Base-by-base conservation (phyloP, 441 rosid species). In the Erysimum pusillum region DNA sequence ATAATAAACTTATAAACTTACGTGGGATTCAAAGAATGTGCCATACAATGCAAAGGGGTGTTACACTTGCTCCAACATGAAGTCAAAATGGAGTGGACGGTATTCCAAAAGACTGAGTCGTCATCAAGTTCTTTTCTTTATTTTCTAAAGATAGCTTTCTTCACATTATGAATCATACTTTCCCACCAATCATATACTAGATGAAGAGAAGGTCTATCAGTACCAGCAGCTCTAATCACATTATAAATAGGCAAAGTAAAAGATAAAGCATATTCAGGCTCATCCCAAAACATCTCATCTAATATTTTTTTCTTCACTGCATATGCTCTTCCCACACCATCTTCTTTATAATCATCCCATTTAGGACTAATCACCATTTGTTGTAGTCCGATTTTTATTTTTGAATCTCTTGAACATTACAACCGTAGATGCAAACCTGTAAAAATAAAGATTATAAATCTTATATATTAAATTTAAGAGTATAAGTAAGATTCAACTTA, bases 321-420 rank as follows among this genome's bases (percentile, higher is more conserved):
- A 5, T 1, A 41, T 69, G 41, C 18, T 36, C 36, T 69, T 0
- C 11, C 5, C 0, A 10, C 51, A 54, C 4, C 1, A 2, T 69
- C 52, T 25, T 68, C 63, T 42, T 69, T 69, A 28, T 69, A 69
- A 28, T 69, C 63, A 56, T 69, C 63, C 42, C 44, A 69, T 41
- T 41, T 69, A 28, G 25, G 41, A 25, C 31, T 68, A 7, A 56
- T 28, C 53, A 69, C 39, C 18, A 69, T 41, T 38, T 67, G 51
- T 6, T 53, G 62, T 0, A 67, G 25, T 3, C 22, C 31, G 0
- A 3, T 68, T 56, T 56, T 56, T 36, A 15, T 35, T 42, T 41
- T 57, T 56, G 14, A 67, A 51, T 36, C 71, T 20, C 14, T 67
- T 51, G 0, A 67, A 20, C 48, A 36, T 67, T 4, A 51, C 60